phyloP scores from a whole-genome alignment of 2,329 filamentous ascomycete genomes.

The Pyrenophora teres region DNA sequence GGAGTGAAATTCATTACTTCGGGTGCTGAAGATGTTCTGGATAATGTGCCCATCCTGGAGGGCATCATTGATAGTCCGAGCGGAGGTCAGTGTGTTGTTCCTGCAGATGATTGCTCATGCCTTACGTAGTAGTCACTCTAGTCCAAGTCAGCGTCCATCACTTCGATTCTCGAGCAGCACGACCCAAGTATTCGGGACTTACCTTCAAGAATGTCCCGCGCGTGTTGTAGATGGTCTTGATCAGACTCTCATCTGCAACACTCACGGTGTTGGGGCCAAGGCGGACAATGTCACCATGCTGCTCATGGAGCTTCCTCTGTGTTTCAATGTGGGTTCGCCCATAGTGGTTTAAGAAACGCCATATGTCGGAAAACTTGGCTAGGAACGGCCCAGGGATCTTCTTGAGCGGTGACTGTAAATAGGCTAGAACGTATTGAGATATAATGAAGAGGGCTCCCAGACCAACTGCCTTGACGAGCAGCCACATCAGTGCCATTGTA shows the following conservation, averaged over 20 bases:
- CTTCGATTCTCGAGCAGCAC: background rate
- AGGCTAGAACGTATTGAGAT: conserved; percentile 27
- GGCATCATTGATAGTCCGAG: conserved; percentile 35
- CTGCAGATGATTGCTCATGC: background rate
- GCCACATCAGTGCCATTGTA: conserved; percentile 19
- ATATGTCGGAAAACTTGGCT: conserved; percentile 41
- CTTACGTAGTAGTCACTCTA: conserved; percentile 39
- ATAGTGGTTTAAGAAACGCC: conserved; percentile 39
- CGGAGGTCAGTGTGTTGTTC: background rate
- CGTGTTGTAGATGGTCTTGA: conserved; percentile 42
- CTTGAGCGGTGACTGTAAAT: conserved; percentile 38
- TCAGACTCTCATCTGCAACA: conserved; percentile 33
- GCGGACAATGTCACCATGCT: conserved; percentile 37
- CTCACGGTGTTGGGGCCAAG: conserved; percentile 40
- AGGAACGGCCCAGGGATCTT: conserved; percentile 40
- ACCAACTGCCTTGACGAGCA: conserved; percentile 20
- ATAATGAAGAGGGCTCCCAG: conserved; percentile 21
- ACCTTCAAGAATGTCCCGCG: conserved; percentile 41
- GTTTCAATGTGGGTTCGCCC: conserved; percentile 37
- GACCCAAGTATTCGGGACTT: background rate
- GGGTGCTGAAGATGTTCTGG: conserved; percentile 41
- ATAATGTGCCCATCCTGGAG: conserved; percentile 37
- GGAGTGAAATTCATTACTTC: conserved; percentile 37
- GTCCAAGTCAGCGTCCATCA: background rate
- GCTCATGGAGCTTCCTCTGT: conserved; percentile 34